A percentile compares a stretch with the other conserved stretches of the same genome.
These are phyloP conservation scores for Cercospora sesami DNA, from an alignment of 2,329 filamentous ascomycete species.

Conservation along the genomic window DNA sequence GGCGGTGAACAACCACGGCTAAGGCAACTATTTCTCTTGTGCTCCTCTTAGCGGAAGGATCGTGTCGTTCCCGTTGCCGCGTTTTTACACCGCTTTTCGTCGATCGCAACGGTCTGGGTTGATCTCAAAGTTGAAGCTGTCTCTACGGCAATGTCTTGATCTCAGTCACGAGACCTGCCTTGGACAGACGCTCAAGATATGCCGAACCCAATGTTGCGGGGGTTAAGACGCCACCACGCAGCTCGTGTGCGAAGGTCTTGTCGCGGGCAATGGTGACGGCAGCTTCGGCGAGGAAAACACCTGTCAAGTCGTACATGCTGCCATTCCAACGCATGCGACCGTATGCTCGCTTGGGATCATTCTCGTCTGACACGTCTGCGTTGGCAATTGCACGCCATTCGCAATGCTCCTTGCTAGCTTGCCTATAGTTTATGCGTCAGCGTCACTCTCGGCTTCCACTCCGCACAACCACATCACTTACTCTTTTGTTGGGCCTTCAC, in stretches of 20 bases:
- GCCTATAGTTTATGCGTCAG: slow-evolving; percentile 43
- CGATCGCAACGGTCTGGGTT: slow-evolving; percentile 3
- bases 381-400: slow-evolving; percentile 65
- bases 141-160: slow-evolving; percentile 37
- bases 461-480: slow-evolving; percentile 28
- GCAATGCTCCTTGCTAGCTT: slow-evolving; percentile 58
- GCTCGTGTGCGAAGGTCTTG: slow-evolving; percentile 51
- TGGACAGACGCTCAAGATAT: slow-evolving; percentile 63
- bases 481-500: slow-evolving; percentile 52
- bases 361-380: slow-evolving; percentile 55
- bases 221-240: slow-evolving; percentile 69
- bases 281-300: slow-evolving; percentile 62
- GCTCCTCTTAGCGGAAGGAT: slow-evolving; percentile 10
- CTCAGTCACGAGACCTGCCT: slow-evolving; percentile 64
- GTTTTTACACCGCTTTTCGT: slow-evolving; percentile 5
- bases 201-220: slow-evolving; percentile 68
- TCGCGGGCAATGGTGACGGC: slow-evolving; percentile 64
- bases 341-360: slow-evolving; percentile 54
- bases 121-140: background rate
- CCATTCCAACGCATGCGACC: slow-evolving; percentile 59
- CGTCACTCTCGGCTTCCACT: background rate
- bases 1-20: slow-evolving; percentile 23
- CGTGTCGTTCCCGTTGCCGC: slow-evolving; percentile 16
- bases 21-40: slow-evolving; percentile 14
- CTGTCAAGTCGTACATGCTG: slow-evolving; percentile 68